Conservation (phyloP, 2,329 filamentous ascomycete species). For the Ascochyta pisi region DNA sequence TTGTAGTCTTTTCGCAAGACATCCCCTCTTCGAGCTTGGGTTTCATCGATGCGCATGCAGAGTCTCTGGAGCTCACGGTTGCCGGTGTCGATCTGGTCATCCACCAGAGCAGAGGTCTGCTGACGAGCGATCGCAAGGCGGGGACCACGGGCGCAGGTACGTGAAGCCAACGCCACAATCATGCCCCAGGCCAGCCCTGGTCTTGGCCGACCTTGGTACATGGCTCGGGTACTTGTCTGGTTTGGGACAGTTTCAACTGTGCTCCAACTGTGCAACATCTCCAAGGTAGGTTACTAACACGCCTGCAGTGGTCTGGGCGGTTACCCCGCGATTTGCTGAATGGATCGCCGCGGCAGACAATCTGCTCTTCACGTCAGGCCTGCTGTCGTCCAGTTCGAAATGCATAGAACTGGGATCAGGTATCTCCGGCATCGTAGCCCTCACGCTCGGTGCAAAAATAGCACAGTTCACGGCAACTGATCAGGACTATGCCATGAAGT, state of each 20-base stretch:
- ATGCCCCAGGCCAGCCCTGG: slow-evolving; percentile 24
- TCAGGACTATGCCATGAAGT: slow-evolving; percentile 80
- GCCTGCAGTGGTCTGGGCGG: slow-evolving; percentile 80
- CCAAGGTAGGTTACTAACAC: slow-evolving; percentile 11
- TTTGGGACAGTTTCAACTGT: slow-evolving; percentile 8
- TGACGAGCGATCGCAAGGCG: slow-evolving; percentile 75
- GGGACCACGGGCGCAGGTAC: slow-evolving; percentile 76
- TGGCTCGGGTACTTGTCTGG: slow-evolving; percentile 3
- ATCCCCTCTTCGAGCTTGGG: slow-evolving; percentile 74
- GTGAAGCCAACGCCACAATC: slow-evolving; percentile 17
- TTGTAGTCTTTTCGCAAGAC: slow-evolving; percentile 80
- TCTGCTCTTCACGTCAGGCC: slow-evolving; percentile 63
- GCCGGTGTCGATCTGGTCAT: slow-evolving; percentile 75
- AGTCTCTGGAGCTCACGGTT: slow-evolving; percentile 71
- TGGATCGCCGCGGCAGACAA: slow-evolving; percentile 75
- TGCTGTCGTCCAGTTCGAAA: slow-evolving; percentile 63
- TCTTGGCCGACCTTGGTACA: slow-evolving; percentile 33
- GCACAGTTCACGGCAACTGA: slow-evolving; percentile 80
- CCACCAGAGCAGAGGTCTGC: slow-evolving; percentile 80
- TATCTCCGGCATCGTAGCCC: slow-evolving; percentile 78
- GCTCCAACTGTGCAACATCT: not conserved
- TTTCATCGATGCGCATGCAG: slow-evolving; percentile 77
- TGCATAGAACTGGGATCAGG: slow-evolving; percentile 89
- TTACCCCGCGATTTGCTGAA: slow-evolving; percentile 80
- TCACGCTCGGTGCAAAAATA: slow-evolving; percentile 69